These are phyloP conservation scores for Platanthera guangdongensis DNA, from an alignment of 106 monocot species.

Conservation along the genomic window DNA sequence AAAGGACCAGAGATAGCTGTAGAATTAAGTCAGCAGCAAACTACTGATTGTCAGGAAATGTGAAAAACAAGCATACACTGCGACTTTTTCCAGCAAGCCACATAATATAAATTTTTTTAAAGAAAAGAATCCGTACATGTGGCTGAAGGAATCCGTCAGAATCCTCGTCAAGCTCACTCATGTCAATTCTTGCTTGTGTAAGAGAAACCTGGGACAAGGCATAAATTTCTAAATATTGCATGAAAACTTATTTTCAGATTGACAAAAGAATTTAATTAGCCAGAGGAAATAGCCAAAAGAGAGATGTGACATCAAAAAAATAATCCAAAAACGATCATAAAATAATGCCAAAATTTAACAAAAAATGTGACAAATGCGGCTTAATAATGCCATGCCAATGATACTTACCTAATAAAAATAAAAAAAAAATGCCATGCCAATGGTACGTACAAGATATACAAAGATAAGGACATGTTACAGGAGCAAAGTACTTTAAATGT, in stretches of 20 bases:
- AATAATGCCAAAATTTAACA: too few relatives aligned
- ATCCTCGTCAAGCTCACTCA: slow-evolving; percentile 99
- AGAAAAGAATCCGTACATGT: slow-evolving; percentile 40
- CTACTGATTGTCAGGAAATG: background rate
- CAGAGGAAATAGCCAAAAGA: background rate
- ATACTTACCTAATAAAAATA: too few relatives aligned
- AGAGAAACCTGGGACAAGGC: slow-evolving; percentile 69
- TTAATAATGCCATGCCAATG: too few relatives aligned
- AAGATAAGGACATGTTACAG: too few relatives aligned
- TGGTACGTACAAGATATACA: too few relatives aligned
- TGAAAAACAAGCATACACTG: background rate
- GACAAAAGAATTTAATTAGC: background rate
- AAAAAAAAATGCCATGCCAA: too few relatives aligned
- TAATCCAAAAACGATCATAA: too few relatives aligned
- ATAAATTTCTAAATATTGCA: slow-evolving; percentile 1
- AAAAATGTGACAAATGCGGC: too few relatives aligned
- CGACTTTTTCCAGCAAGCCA: background rate
- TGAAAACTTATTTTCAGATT: background rate
- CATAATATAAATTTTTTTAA: background rate
- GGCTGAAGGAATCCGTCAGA: slow-evolving; percentile 98
- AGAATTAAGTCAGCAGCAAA: background rate
- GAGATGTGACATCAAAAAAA: background rate
- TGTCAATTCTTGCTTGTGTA: slow-evolving; percentile 99
- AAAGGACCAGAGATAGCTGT: slow-evolving; percentile 1
- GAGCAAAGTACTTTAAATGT: too few relatives aligned